A percentile compares a stretch with the other conserved stretches of the same genome.
These are phyloP conservation scores for Syzygium aqueum DNA, from an alignment of 345 rosid species.

Conservation along the genomic window DNA sequence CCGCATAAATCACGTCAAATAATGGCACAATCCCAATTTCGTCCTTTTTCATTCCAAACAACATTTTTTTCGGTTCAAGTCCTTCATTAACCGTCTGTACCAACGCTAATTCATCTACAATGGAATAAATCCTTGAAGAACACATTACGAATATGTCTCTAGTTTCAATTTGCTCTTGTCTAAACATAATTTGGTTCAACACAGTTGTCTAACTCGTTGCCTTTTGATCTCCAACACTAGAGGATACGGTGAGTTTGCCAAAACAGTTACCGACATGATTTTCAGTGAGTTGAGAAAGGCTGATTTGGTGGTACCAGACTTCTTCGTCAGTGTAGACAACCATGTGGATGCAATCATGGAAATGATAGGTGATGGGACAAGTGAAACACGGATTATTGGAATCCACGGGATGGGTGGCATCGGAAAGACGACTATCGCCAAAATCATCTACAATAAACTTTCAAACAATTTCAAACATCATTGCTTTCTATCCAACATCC, in stretches of 20 bases:
- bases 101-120: background rate
- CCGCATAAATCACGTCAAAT: too few species aligned
- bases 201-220: background rate
- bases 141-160: background rate
- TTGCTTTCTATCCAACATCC: background rate
- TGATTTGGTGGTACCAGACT: rapidly evolving
- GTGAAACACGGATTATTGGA: rapidly evolving
- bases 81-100: background rate
- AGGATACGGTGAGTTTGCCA: too few species aligned
- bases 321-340: rapidly evolving
- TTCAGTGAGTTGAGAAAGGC: background rate
- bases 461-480: rapidly evolving
- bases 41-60: background rate
- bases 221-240: too few species aligned
- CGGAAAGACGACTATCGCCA: background rate
- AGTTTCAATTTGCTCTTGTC: background rate
- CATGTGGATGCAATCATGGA: rapidly evolving
- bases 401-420: background rate
- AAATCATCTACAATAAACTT: rapidly evolving
- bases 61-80: background rate
- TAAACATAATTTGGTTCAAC: background rate
- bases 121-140: too few species aligned
- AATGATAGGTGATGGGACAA: rapidly evolving
- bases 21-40: too few species aligned
- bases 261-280: rapidly evolving